Evolutionary conservation across 192 early-diverging fungal genomes (phyloP).

Genomic region (Coemansia sp.): DNA sequence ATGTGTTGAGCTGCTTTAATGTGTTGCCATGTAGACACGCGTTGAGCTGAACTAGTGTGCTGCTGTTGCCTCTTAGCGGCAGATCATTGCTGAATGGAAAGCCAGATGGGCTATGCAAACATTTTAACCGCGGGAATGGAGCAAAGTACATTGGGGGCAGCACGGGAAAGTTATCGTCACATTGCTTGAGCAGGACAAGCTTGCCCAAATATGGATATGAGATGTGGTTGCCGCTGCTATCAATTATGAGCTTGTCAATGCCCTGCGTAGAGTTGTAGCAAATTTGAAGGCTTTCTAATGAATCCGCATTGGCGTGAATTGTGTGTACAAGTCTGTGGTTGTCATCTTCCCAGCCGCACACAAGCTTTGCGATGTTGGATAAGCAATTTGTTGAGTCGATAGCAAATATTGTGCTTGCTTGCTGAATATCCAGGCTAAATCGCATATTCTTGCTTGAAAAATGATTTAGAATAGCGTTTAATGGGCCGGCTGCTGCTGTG

Average conservation of each 20-base stretch:
- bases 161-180: neutral
- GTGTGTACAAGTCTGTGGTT: neutral
- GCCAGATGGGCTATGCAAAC: neutral
- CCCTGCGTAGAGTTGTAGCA: neutral
- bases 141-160: neutral
- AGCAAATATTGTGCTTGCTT: neutral
- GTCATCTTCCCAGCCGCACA: slow-evolving; percentile 1
- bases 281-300: neutral
- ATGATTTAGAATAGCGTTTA: neutral
- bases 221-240: neutral
- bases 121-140: neutral
- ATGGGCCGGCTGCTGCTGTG: neutral
- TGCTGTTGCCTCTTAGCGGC: slow-evolving; percentile 9
- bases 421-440: slow-evolving; percentile 2
- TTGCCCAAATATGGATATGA: neutral
- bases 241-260: neutral
- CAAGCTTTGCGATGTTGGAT: slow-evolving; percentile 1
- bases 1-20: neutral
- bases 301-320: neutral
- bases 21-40: neutral
- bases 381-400: neutral
- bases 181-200: neutral
- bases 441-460: neutral
- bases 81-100: slow-evolving; percentile 6
- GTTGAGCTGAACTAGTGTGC: neutral